Conservation (phyloP, 306 rosid species). For the Rosa multiflora region DNA sequence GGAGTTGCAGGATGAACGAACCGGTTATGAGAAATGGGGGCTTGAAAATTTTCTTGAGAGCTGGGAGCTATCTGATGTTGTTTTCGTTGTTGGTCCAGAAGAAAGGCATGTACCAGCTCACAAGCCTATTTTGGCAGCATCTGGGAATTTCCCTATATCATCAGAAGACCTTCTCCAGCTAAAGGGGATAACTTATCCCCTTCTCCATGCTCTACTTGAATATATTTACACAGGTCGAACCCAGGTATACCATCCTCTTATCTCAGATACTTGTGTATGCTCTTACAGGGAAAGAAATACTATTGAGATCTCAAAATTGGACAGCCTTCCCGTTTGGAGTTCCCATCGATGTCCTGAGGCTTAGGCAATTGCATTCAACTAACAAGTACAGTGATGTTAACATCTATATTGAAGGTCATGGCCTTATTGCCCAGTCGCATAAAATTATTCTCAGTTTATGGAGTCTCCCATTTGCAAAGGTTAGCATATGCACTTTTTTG, state of each 20-base stretch:
- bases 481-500: constrained; percentile 30
- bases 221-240: constrained; percentile 86
- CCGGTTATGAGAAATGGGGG: constrained; percentile 75
- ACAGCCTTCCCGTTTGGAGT: constrained; percentile 64
- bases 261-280: background rate
- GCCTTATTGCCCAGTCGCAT: constrained; percentile 62
- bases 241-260: constrained; percentile 38
- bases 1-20: constrained; percentile 38
- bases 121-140: constrained; percentile 67
- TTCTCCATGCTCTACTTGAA: constrained; percentile 76
- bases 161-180: constrained; percentile 53
- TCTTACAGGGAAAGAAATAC: background rate
- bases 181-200: constrained; percentile 47
- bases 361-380: constrained; percentile 53
- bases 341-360: constrained; percentile 51
- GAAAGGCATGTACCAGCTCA: constrained; percentile 87
- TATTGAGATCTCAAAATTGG: constrained; percentile 12
- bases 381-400: constrained; percentile 72
- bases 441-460: constrained; percentile 84
- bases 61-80: constrained; percentile 78
- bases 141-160: constrained; percentile 61
- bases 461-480: constrained; percentile 93
- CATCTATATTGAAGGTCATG: constrained; percentile 61
- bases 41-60: constrained; percentile 68
- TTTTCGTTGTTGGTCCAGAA: constrained; percentile 58